A percentile compares a stretch with the other conserved stretches of the same genome.
Evolutionary conservation across 2,329 filamentous ascomycete species (phyloP).

Genomic region (Xylaria hypoxylon): DNA sequence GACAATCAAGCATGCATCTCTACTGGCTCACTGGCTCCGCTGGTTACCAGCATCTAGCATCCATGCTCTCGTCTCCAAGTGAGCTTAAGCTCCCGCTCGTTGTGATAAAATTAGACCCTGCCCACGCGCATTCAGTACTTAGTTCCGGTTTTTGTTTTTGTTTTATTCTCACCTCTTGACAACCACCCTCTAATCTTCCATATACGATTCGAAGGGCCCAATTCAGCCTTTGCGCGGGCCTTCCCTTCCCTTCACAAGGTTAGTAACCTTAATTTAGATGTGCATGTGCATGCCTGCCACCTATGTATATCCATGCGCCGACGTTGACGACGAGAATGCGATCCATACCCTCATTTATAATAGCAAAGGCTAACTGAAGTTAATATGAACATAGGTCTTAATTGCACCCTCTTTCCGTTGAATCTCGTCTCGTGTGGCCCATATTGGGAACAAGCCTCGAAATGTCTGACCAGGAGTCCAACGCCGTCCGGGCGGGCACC

Average conservation of each 20-base stretch:
- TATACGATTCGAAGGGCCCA: slow-evolving; percentile 26
- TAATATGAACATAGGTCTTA: slow-evolving; percentile 14
- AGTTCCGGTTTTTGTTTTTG: slow-evolving; percentile 1
- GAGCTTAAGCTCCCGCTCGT: slow-evolving; percentile 16
- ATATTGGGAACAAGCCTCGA: slow-evolving; percentile 19
- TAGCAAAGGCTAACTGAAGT: slow-evolving; percentile 7
- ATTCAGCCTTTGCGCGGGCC: slow-evolving; percentile 23
- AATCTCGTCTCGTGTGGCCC: slow-evolving; percentile 11
- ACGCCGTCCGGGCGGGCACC: slow-evolving; percentile 25
- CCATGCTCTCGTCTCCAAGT: slow-evolving; percentile 5
- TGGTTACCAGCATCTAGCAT: slow-evolving; percentile 10
- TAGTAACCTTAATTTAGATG: slow-evolving; percentile 24
- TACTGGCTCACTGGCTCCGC: no score
- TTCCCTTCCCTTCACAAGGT: slow-evolving; percentile 33
- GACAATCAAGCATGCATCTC: no score
- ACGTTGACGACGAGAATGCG: slow-evolving; percentile 1
- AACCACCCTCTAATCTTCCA: slow-evolving; percentile 22
- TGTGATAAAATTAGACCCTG: slow-evolving; percentile 29
- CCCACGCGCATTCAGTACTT: slow-evolving; percentile 17
- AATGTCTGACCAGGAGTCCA: slow-evolving; percentile 36
- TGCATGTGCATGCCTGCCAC: slow-evolving; percentile 1
- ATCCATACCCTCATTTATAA: not conserved
- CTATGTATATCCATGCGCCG: slow-evolving; percentile 1
- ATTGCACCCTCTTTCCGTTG: not conserved
- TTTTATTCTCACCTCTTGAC: slow-evolving; percentile 12